These are phyloP conservation scores for Micractinium sp. DNA, from an alignment of 139 green algal species.

Conservation along the genomic window DNA sequence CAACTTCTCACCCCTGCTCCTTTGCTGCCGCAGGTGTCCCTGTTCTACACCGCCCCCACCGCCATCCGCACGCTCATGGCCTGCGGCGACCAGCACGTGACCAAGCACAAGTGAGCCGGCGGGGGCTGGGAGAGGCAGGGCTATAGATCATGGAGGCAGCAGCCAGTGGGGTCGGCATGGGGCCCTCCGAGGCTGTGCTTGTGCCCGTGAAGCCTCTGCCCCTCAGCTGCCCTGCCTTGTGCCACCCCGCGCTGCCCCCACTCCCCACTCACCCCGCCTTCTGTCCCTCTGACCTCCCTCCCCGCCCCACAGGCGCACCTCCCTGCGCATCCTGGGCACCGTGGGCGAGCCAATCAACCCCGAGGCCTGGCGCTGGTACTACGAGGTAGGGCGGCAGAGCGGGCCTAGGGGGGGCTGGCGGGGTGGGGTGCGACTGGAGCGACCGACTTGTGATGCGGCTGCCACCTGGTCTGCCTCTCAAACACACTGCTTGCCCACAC, in stretches of 20 bases:
- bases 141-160: no score
- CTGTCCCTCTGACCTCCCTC: not conserved
- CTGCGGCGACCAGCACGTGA: slow-evolving; percentile 81
- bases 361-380: slow-evolving; percentile 96
- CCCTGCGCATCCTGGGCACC: slow-evolving; percentile 87
- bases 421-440: not conserved
- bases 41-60: slow-evolving; percentile 98
- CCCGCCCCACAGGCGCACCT: slow-evolving; percentile 36
- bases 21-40: slow-evolving; percentile 1
- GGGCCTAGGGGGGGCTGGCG: not conserved
- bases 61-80: slow-evolving; percentile 91
- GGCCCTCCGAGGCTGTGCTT: no score
- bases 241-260: not conserved
- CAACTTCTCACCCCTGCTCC: not conserved
- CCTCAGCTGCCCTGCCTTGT: not conserved
- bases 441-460: no score
- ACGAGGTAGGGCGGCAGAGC: slow-evolving; percentile 55
- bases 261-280: not conserved
- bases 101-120: slow-evolving; percentile 40
- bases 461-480: no score
- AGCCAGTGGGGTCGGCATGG: not conserved
- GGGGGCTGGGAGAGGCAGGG: no score
- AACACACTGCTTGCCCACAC: not conserved
- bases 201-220: no score
- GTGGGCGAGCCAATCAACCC: slow-evolving; percentile 99